These are phyloP conservation scores for Whalleya microplaca DNA, from an alignment of 2,329 filamentous ascomycete genomes.

Conservation along the genomic window DNA sequence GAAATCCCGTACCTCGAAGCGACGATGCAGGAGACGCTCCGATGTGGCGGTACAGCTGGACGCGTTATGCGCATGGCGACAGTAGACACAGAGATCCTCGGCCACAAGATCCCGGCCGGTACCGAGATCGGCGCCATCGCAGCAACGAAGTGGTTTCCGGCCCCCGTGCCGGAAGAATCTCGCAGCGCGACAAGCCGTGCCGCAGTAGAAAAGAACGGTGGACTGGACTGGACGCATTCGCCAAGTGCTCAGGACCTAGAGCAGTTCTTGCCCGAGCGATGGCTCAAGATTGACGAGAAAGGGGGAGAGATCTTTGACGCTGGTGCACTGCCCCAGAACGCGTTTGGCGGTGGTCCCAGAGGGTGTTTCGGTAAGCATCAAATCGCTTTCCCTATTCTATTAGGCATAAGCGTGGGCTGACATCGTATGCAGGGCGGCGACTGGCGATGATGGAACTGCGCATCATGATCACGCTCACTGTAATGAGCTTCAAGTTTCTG, in stretches of 20 bases:
- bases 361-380: constrained; percentile 24
- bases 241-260: constrained; percentile 17
- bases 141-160: constrained; percentile 4
- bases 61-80: constrained; percentile 35
- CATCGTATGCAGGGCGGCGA: constrained; percentile 8
- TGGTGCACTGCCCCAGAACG: constrained; percentile 10
- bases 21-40: constrained; percentile 44
- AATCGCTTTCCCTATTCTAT: neutral
- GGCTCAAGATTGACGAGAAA: constrained; percentile 13
- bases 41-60: constrained; percentile 34
- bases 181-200: constrained; percentile 17
- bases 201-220: constrained; percentile 11
- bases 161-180: constrained; percentile 9
- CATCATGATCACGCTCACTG: constrained; percentile 22
- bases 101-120: constrained; percentile 44
- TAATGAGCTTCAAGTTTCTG: constrained; percentile 22
- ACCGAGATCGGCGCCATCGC: constrained; percentile 35
- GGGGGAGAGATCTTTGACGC: constrained; percentile 17
- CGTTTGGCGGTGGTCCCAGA: constrained; percentile 21
- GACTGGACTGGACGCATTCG: constrained; percentile 8
- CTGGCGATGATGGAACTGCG: constrained; percentile 24
- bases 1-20: constrained; percentile 47
- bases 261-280: constrained; percentile 18
- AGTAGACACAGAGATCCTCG: constrained; percentile 45
- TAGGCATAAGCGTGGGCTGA: neutral